Base-by-base conservation (phyloP, 2,329 filamentous ascomycete genomes). In the Cadophora sp. region DNA sequence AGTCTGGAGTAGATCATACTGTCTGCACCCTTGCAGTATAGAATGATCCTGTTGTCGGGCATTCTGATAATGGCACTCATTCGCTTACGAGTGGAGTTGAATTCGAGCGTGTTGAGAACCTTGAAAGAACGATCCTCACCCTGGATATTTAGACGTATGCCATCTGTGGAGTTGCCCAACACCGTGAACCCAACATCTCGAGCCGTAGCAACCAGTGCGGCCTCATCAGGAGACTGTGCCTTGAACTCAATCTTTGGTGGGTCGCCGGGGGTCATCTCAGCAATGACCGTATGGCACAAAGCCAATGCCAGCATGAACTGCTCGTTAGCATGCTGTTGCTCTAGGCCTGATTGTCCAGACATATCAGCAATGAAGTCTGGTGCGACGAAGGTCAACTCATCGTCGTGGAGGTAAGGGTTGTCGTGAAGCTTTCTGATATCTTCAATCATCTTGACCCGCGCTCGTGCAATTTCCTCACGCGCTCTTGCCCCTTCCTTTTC, bases 61-160 rank as follows among this genome's bases (percentile, higher is more conserved):
- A 98, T 97, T 67, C 92, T 88, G 62, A 99, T 90, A 73, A 99
- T 97, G 1, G 94, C 93, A 80, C 94, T 98, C 96, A 99, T 99
- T 73, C 96, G 89, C 82, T 99, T 99, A 76, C 96, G 88, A 53
- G 91, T 94, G 0, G 95, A 98, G 79, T 98, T 98, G 84, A 99
- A 99, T 78, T 99, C 96, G 46, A 99, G 90, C 0, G 92, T 97
- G 80, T 97, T 98, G 59, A 99, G 86, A 37, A 99, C 91, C 19
- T 89, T 90, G 78, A 96, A 99, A 70, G 91, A 89, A 58, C 89
- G 87, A 73, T 98, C 94, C 75, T 94, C 86, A 60, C 96, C 97
- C 83, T 97, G 87, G 7, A 97, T 86, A 72, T 97, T 97, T 65
- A 99, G 77, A 63, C 92, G 88, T 71, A 99, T 91, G 63, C 93